Base-by-base conservation (phyloP, 805 yeast genomes). In the Wickerhamomyces bisporus region DNA sequence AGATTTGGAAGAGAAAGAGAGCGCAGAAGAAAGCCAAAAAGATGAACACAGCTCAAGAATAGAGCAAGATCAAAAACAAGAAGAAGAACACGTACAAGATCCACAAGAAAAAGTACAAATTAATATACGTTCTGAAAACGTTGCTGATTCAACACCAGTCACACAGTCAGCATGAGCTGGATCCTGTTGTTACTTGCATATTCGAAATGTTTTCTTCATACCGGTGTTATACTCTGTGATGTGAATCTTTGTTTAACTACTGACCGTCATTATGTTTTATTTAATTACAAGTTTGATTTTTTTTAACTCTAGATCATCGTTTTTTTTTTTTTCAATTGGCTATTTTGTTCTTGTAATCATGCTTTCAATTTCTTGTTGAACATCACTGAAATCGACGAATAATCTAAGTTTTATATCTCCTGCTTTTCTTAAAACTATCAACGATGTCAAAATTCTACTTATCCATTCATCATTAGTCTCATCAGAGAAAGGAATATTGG, bases 391-490 rank as follows among this genome's bases (percentile, higher is more conserved):
- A 39, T 54, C 57, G 9, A 28, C 38, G 29, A 51, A 54, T 5
- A 54, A 21, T 27, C 38, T 45, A 26, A 53, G 32, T 26, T 40
- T 40, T 27, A 47, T 44, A 10, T 40, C 35, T 7, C 48, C 47
- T 13, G 42, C 40, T 21, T 48, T 48, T 20, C 42, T 38, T 11
- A 54, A 38, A 3, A 53, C 28, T n/a, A 52, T 35, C 11, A 47
- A 21, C 6, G 56, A 45, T 0, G 57, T 50, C n/a, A 58, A 44
- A 2, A 77, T 64, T 31, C 86, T 65, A 24, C 62, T 61, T 38
- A 68, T 70, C 89, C 89, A 81, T 15, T 63, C 48, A 16, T 75
- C 79, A 18, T 69, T 68, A 32, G 65, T 70, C 40, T 69, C 75
- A 45, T 78, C 85, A 13, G 62, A 53, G 16, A 44, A 53, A 3